Base-by-base conservation (phyloP, 495 filamentous ascomycete genomes). In the Tuber melanosporum region DNA sequence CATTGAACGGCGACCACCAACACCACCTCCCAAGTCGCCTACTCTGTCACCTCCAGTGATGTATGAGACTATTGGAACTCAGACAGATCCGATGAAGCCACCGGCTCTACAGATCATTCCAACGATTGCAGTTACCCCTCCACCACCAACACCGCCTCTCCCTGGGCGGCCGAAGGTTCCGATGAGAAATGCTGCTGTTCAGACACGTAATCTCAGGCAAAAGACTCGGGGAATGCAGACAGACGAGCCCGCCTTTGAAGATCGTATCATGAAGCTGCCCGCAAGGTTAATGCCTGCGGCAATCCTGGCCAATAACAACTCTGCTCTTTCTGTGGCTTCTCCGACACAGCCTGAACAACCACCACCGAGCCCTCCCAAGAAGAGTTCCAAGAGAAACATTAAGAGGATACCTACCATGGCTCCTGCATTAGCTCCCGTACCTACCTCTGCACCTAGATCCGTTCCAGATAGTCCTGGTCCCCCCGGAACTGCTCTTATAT, bases 201-300 rank as follows among this genome's bases (percentile, higher is more conserved):
- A 85, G 41, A 78, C 73, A 26, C 78, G 72, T 79, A 80, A 84
- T 75, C 80, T 84, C 19, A 82, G 87, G 10, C 91, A 89, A 19
- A 88, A 88, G 66, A 93, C 93, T 22, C 81, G 89, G 26, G 91
- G 92, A 6, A 89, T 97, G 69, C 96, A 99, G 86, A 99, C 95
- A 15, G 94, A 98, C 75, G 91, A 92, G 77, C 97, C 97, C 77
- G 86, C 90, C 70, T 87, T 94, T 26, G 94, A 94, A 83, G 89
- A 88, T 85, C 88, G 93, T 73, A 86, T 91, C 43, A 87, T 90
- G 66, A 92, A 89, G 81, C 85, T 97, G 26, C 92, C 93, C 36
- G 88, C 91, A 2, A 91, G 94, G 82, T 87, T 97, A 72, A 89
- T 92, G 46, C 91, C 94, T 4, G 93, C 92, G 12, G 87, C 91